Conservation (phyloP, 192 early-diverging fungal species). For the Gonapodya prolifera region DNA sequence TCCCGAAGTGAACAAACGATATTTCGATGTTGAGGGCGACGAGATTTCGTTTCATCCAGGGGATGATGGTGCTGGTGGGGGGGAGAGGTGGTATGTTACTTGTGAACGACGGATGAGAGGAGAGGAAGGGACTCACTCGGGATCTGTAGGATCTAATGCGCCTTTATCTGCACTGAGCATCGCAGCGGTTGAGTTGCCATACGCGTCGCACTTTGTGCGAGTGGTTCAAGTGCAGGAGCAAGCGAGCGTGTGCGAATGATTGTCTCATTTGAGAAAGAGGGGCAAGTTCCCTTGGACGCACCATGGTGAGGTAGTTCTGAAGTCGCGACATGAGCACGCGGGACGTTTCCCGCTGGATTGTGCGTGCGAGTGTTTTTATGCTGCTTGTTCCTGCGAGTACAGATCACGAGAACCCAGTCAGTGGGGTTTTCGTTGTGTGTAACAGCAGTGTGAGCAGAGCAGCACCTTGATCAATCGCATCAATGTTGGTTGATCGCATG, state of each 20-base stretch:
- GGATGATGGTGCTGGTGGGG: neutral
- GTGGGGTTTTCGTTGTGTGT: too few relatives aligned
- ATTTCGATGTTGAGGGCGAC: neutral
- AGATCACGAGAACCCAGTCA: too few relatives aligned
- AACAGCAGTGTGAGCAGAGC: too few relatives aligned
- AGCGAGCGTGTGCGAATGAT: too few relatives aligned
- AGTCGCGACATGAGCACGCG: neutral
- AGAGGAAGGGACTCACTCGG: neutral
- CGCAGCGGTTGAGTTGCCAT: neutral
- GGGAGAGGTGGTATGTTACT: neutral
- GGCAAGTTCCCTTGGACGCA: neutral
- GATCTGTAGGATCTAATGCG: neutral
- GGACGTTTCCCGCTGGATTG: neutral
- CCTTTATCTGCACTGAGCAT: neutral
- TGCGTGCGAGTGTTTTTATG: neutral
- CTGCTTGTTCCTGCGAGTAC: neutral
- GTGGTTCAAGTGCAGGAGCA: too few relatives aligned
- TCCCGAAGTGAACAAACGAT: neutral
- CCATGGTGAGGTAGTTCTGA: neutral
- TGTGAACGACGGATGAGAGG: neutral
- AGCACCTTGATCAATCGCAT: neutral
- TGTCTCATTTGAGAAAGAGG: neutral
- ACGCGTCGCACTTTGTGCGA: neutral
- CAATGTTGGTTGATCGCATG: neutral
- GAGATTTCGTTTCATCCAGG: neutral